Percentiles rank a stretch among this genome's conserved stretches.
Evolutionary conservation across 495 filamentous ascomycete species (phyloP).

Genomic region (Diplogelasinospora grovesii): DNA sequence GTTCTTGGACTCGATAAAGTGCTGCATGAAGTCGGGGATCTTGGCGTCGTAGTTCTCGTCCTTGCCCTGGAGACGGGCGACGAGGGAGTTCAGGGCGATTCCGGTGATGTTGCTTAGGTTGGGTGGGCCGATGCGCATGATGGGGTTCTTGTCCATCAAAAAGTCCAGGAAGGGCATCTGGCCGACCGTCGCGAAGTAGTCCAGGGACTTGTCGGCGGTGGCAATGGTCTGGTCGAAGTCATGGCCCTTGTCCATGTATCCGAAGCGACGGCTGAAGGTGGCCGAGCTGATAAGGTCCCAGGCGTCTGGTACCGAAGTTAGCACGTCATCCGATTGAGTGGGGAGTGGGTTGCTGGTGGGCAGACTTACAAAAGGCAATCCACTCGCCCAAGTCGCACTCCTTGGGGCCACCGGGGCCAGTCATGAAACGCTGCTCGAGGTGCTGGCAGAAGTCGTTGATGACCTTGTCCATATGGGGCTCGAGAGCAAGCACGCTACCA

Average conservation of each 20-base stretch:
- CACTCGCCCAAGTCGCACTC: constrained; percentile 27
- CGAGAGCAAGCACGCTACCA: constrained; percentile 24
- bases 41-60: constrained; percentile 11
- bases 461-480: constrained; percentile 28
- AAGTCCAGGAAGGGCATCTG: constrained; percentile 44
- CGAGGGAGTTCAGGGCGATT: constrained; percentile 8
- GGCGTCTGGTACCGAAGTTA: constrained; percentile 17
- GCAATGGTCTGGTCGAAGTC: constrained; percentile 33
- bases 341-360: too few species aligned
- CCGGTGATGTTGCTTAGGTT: constrained; percentile 11
- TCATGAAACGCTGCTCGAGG: constrained; percentile 29
- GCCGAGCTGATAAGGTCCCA: constrained; percentile 29
- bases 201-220: constrained; percentile 35
- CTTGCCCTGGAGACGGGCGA: constrained; percentile 9
- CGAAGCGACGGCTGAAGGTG: constrained; percentile 31
- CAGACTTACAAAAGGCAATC: constrained; percentile 23
- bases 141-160: constrained; percentile 41
- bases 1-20: constrained; percentile 22
- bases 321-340: not conserved
- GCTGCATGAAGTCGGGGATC: constrained; percentile 20
- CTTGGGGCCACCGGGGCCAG: constrained; percentile 8
- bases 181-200: constrained; percentile 34
- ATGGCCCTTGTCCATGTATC: constrained; percentile 31
- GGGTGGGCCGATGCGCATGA: constrained; percentile 27
- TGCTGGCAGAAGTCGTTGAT: constrained; percentile 23